Conservation (phyloP, 331 rosid species). For the Ulmus americana region DNA sequence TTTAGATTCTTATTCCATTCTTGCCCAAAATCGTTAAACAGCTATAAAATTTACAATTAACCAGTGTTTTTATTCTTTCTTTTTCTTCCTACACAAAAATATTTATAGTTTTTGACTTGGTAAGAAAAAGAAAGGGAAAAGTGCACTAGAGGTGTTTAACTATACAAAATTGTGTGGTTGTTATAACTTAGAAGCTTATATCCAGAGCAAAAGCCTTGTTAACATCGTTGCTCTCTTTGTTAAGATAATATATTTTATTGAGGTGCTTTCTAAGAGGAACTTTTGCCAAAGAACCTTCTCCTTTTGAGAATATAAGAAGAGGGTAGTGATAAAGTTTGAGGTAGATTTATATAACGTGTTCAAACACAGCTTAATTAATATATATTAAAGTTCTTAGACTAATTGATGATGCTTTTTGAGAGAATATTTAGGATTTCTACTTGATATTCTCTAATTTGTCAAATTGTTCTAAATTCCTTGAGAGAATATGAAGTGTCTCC, state of each 20-base stretch:
- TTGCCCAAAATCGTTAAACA: background rate
- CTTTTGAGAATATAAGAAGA: background rate
- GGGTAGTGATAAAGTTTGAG: no score
- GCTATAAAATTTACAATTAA: no score
- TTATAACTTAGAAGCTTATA: background rate
- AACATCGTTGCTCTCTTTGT: background rate
- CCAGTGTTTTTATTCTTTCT: no score
- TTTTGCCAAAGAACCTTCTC: background rate
- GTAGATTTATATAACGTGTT: background rate
- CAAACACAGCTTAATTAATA: no score
- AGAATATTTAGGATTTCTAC: background rate
- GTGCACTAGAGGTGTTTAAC: background rate
- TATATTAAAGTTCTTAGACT: no score
- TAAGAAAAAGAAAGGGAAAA: background rate
- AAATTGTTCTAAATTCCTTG: conserved; percentile 1
- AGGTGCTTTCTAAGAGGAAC: background rate
- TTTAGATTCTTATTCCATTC: background rate
- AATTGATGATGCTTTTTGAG: background rate
- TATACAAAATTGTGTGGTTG: background rate
- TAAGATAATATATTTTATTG: background rate
- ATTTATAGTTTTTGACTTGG: background rate
- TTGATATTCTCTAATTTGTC: conserved; percentile 1
- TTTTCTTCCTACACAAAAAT: no score
- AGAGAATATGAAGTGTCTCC: background rate
- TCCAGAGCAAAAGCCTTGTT: background rate